Evolutionary conservation across 163 green algal genomes (phyloP).

Genomic region (Chlorella variabilis): DNA sequence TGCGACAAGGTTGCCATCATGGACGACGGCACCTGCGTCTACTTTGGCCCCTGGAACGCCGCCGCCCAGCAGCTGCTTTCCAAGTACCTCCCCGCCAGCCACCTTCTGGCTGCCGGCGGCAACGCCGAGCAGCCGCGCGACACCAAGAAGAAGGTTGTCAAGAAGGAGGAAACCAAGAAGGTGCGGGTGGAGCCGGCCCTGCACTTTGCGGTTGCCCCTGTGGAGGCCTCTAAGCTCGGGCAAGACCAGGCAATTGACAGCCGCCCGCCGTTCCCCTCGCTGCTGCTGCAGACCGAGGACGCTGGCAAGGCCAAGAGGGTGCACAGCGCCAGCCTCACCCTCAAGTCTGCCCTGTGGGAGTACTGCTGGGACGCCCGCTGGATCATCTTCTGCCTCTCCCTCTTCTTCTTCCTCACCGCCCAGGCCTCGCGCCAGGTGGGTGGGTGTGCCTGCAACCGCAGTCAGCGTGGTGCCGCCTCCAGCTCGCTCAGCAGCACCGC

Average conservation of each 20-base stretch:
- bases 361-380: slow-evolving; percentile 40
- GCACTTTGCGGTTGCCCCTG: no score
- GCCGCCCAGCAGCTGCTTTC: slow-evolving; percentile 58
- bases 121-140: slow-evolving; percentile 54
- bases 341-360: slow-evolving; percentile 31
- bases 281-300: background rate
- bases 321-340: slow-evolving; percentile 20
- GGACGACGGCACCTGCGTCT: slow-evolving; percentile 32
- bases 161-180: slow-evolving; percentile 38
- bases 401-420: slow-evolving; percentile 58
- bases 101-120: slow-evolving; percentile 65
- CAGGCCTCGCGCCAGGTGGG: slow-evolving; percentile 69
- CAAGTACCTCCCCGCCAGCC: slow-evolving; percentile 55
- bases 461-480: background rate
- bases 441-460: background rate
- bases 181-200: background rate
- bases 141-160: slow-evolving; percentile 41
- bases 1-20: slow-evolving; percentile 64
- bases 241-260: no score
- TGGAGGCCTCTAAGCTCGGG: no score
- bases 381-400: slow-evolving; percentile 45
- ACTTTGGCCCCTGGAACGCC: slow-evolving; percentile 39
- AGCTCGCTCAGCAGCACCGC: background rate
- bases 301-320: slow-evolving; percentile 42
- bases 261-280: background rate